These are phyloP conservation scores for Triadica sebifera DNA, from an alignment of 345 rosid genomes.

Conservation along the genomic window DNA sequence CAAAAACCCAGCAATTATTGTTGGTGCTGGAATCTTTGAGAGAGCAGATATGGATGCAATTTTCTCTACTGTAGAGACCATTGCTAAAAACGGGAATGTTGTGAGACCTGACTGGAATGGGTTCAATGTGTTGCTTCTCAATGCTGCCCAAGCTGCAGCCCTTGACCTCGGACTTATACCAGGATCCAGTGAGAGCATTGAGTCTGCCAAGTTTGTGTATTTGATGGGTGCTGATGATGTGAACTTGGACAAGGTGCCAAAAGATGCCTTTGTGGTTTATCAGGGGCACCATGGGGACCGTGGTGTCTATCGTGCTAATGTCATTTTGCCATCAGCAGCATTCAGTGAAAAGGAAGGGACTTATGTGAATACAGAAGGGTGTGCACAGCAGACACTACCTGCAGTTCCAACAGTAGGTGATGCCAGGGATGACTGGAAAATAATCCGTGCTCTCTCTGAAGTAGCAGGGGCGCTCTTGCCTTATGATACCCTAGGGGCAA, in stretches of 20 bases:
- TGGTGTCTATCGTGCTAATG: constrained; percentile 83
- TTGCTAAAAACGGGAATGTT: constrained; percentile 66
- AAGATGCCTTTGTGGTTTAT: constrained; percentile 89
- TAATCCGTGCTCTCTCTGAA: constrained; percentile 85
- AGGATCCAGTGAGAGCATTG: constrained; percentile 58
- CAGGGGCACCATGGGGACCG: constrained; percentile 97
- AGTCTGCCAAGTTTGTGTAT: constrained; percentile 81
- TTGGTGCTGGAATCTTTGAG: constrained; percentile 87
- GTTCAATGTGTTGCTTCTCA: constrained; percentile 71
- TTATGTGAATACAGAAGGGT: constrained; percentile 92
- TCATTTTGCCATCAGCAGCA: constrained; percentile 89
- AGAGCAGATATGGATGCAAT: constrained; percentile 77
- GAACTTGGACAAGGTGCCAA: constrained; percentile 71
- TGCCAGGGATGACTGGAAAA: constrained; percentile 98
- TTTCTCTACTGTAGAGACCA: constrained; percentile 66
- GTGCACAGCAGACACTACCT: constrained; percentile 81
- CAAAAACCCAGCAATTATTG: constrained; percentile 86
- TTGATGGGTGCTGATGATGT: constrained; percentile 97
- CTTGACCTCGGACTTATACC: constrained; percentile 97
- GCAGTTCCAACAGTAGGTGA: constrained; percentile 99
- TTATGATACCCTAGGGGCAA: constrained; percentile 62
- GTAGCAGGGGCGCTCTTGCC: constrained; percentile 73
- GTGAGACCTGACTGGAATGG: constrained; percentile 94
- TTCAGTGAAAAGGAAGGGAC: constrained; percentile 95
- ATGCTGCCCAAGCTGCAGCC: constrained; percentile 97